phyloP scores from a whole-genome alignment of 495 filamentous ascomycete species.

The Lasiosphaeria hispida region DNA sequence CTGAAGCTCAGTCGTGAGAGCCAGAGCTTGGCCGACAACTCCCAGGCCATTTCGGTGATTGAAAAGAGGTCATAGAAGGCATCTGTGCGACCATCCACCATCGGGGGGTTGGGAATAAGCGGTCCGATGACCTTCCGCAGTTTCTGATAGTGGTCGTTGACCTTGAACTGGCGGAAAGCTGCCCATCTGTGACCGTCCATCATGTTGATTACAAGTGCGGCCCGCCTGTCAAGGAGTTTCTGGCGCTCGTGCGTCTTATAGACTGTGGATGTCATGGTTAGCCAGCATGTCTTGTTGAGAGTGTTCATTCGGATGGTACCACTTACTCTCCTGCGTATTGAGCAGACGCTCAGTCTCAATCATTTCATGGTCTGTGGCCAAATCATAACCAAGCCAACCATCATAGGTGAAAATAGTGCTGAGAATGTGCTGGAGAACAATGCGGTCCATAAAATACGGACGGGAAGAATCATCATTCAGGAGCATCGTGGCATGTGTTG shows the following conservation, averaged over 20 bases:
- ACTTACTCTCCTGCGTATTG: slow-evolving; percentile 13
- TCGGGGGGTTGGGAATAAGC: slow-evolving; percentile 9
- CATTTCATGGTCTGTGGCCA: slow-evolving; percentile 18
- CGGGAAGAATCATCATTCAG: slow-evolving; percentile 26
- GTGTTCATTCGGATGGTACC: no score
- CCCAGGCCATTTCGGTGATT: slow-evolving; percentile 27
- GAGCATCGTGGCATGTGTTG: slow-evolving; percentile 23
- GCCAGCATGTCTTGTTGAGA: no score
- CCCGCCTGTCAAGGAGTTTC: slow-evolving; percentile 24
- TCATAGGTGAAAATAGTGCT: slow-evolving; percentile 24
- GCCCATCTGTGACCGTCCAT: background rate
- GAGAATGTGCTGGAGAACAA: slow-evolving; percentile 31
- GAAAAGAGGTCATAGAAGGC: slow-evolving; percentile 31
- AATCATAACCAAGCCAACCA: slow-evolving; percentile 24
- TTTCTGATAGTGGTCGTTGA: slow-evolving; percentile 24
- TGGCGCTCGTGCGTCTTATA: slow-evolving; percentile 28
- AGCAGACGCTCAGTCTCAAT: slow-evolving; percentile 16
- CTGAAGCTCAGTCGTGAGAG: slow-evolving; percentile 28
- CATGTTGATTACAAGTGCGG: slow-evolving; percentile 19
- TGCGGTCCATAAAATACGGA: slow-evolving; percentile 30
- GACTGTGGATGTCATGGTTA: slow-evolving; percentile 6
- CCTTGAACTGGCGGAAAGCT: slow-evolving; percentile 20
- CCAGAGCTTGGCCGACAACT: slow-evolving; percentile 30
- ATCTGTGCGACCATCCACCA: background rate
- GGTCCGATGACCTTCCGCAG: slow-evolving; percentile 25